Base-by-base conservation (phyloP, 2,329 filamentous ascomycete genomes). In the Trichoderma harzianum region DNA sequence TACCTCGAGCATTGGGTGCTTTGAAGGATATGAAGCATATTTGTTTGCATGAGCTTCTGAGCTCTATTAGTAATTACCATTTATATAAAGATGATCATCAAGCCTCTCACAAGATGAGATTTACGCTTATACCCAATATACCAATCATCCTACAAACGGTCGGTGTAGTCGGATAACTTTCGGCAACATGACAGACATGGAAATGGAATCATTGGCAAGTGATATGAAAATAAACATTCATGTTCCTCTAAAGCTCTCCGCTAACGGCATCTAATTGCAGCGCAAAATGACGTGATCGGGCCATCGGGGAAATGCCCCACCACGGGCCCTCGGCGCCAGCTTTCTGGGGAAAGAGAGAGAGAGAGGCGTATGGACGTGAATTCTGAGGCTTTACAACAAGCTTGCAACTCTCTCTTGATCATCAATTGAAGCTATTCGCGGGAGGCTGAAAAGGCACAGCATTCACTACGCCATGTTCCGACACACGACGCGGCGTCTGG, bases 401-500 rank as follows among this genome's bases (percentile, higher is more conserved):
- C 68, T 70, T 63, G 24, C 60, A 65, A 65, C 65, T 65, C 63
- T 43, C 5, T 6, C 32, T 4, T 43, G 60, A 16, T 21, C 36
- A 21, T 57, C 69, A 28, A 71, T 71, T 51, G 69, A 71, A 26
- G 47, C 14, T 51, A 14, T 57, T 21, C 28, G 16, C 5, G 8
- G 5, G 47, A 11, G 26, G 21, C 30, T 30, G 24, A 47, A 36
- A 24, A 24, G 32, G 10, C 7, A 28, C 14, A 21, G 53, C 32
- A 12, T 60, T 60, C 26, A 26, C 32, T 6, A 8, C 14, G 34
- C 21, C 60, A 95, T 95, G 92, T 90, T 94, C 76, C 88, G 90
- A 78, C 89, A 89, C 73, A 88, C 88, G 77, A 85, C 90, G 74
- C 89, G 92, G 78, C 88, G 89, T 73, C 91, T 96, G 63, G 88